Evolutionary conservation across 768 basidiomycete genomes (phyloP), one percentile per base, ranked within the genome.

Genomic region (Panus rudis): DNA sequence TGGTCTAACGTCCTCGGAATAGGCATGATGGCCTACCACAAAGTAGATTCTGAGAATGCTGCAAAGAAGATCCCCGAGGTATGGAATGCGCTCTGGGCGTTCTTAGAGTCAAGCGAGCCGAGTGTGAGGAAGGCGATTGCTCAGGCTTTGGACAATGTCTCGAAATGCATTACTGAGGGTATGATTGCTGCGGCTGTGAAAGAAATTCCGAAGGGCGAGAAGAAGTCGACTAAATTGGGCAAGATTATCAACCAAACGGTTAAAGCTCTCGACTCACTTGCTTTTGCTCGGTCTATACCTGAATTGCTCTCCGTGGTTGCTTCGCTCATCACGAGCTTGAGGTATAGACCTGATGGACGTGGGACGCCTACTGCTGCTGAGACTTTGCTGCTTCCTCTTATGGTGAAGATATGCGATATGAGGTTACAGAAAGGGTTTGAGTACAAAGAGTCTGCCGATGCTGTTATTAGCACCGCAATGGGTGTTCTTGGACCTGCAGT

Each of bases 371-470:
- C 80, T 21, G 82, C 82, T 16, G 81, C 87, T 4, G 84, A 92
- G 58, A 56, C 63, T 16, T 67, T 96, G 4, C 66, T 93, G 22
- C 58, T 84, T 39, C 78, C 81, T 28, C 57, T 92, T 30, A 72
- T 97, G 33, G 63, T 72, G 46, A 77, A 78, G 45, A 69, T 94
- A 19, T 88, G 79, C 5, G 81, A 84, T 25, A 64, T 94, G 41
- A 68, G 94, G 42, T 69, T 76, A 20, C 72, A 84, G 54, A 90
- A 85, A 62, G 79, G 72, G 1, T 99, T 98, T 55, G 92, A 96
- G 61, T 76, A 86, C 63, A 92, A 90, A 60, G 92, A 93, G 57
- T 79, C 76, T 16, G 91, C 82, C 12, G 94, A 99, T 58, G 67
- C 66, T 8, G 79, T 84, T 0, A 66, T 98, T 26, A 79, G 84